Evolutionary conservation across 306 rosid species (phyloP), one percentile per base, ranked within the genome.

Genomic region (Gleditsia sinensis): DNA sequence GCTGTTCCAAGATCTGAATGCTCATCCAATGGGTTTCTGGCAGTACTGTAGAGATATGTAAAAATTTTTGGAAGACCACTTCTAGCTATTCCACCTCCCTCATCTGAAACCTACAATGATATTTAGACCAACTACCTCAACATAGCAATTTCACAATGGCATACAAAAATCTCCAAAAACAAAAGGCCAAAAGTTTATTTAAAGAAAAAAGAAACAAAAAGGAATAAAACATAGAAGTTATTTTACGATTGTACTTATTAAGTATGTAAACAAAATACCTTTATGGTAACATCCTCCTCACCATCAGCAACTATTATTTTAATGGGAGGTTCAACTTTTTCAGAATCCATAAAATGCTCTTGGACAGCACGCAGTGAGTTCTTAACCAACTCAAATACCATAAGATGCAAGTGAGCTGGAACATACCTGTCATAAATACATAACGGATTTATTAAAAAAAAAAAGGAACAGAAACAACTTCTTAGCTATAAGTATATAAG

Each of bases 371-470:
- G 97, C 75, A 94, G 72, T 1, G 99, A 94, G 86, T 94, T 94
- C 81, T 94, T 94, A 28, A 92, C 97, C 86, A 94, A 73, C 93
- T 94, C 99, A 63, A 94, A 94, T 43, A 94, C 95, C 99, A 94
- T 94, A 40, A 92, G 91, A 83, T 92, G 99, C 83, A 94, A 86
- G 85, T 94, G 99, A 27, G 95, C 83, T 1, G 97, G 93, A 81
- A 94, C 99, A 59, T 94, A 94, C 59, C 99, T 94, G 86, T 75
- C 5, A 37, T 3, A 16, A 30, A 73, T 48, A 67, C 36, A 82
- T 14, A 63, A 25, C 34, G 25, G 27, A 42, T 58, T 39, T 59
- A 48, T 32, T n/a, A n/a, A n/a, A n/a, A 62, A 25, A 53, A 34
- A 69, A 72, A 67, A 55, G 65, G 64, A 54, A 75, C 25, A 23